Percentiles rank a stretch among this genome's conserved stretches.
Conservation (phyloP, 371 early-diverging fungal species). For the Mycotypha africana region DNA sequence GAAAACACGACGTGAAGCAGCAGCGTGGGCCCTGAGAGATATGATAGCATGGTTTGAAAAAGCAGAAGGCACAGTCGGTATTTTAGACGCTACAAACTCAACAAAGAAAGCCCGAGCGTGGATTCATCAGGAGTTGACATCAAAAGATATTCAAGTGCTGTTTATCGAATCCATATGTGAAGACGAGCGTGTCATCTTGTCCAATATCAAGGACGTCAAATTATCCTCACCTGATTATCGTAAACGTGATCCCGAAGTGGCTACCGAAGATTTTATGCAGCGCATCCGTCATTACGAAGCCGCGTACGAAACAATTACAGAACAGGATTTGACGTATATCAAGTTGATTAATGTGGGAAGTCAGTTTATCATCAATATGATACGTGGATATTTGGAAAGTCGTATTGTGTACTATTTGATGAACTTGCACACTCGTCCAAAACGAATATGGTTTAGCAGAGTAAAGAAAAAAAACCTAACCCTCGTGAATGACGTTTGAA, state of each 20-base stretch:
- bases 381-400: conserved; percentile 90
- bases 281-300: conserved; percentile 88
- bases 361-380: conserved; percentile 79
- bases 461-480: conserved; percentile 8
- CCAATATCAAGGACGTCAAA: conserved; percentile 93
- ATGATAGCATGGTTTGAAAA: conserved; percentile 86
- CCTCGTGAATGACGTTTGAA: too few species aligned
- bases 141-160: conserved; percentile 77
- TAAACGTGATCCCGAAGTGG: conserved; percentile 64
- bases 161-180: conserved; percentile 95
- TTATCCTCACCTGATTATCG: conserved; percentile 90
- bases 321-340: conserved; percentile 77
- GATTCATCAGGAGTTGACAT: conserved; percentile 60
- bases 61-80: conserved; percentile 71
- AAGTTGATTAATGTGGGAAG: conserved; percentile 92
- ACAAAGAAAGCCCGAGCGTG: conserved; percentile 76
- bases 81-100: conserved; percentile 97
- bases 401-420: conserved; percentile 95
- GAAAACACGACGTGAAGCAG: conserved; percentile 73
- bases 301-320: conserved; percentile 82
- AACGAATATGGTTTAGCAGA: conserved; percentile 85
- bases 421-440: conserved; percentile 95
- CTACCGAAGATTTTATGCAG: conserved; percentile 83
- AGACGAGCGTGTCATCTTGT: conserved; percentile 73
- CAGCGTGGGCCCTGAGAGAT: conserved; percentile 76